These are phyloP conservation scores for Elsinoe perseae DNA, from an alignment of 2,329 filamentous ascomycete genomes.

Conservation along the genomic window DNA sequence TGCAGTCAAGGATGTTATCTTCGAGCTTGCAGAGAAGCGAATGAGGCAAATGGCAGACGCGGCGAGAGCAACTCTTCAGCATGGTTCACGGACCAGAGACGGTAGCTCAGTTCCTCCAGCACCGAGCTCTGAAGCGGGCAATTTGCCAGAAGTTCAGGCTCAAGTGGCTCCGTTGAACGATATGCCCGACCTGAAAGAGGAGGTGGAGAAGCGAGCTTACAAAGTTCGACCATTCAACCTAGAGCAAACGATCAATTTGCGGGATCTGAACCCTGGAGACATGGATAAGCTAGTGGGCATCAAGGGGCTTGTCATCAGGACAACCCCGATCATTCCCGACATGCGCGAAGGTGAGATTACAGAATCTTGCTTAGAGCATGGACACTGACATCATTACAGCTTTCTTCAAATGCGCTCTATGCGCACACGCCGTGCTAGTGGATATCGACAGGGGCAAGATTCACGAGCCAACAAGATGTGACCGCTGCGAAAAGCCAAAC, in stretches of 20 bases:
- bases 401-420: constrained; percentile 92
- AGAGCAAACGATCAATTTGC: constrained; percentile 78
- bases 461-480: constrained; percentile 84
- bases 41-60: constrained; percentile 53
- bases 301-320: constrained; percentile 91
- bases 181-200: constrained; percentile 63
- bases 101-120: constrained; percentile 67
- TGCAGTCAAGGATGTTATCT: constrained; percentile 84
- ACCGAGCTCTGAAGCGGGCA: constrained; percentile 60
- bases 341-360: constrained; percentile 66
- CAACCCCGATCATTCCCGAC: constrained; percentile 92
- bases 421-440: constrained; percentile 83
- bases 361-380: constrained; percentile 29
- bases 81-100: constrained; percentile 29
- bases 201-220: constrained; percentile 72
- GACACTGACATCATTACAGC: constrained; percentile 39
- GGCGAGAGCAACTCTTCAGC: constrained; percentile 18
- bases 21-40: constrained; percentile 76
- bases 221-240: constrained; percentile 84
- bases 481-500: constrained; percentile 79
- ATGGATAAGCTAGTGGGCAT: constrained; percentile 94
- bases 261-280: constrained; percentile 88
- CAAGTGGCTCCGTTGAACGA: constrained; percentile 32
- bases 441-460: constrained; percentile 95
- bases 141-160: constrained; percentile 29